These are phyloP conservation scores for Calocera viscosa DNA, from an alignment of 768 basidiomycete species.

Conservation along the genomic window DNA sequence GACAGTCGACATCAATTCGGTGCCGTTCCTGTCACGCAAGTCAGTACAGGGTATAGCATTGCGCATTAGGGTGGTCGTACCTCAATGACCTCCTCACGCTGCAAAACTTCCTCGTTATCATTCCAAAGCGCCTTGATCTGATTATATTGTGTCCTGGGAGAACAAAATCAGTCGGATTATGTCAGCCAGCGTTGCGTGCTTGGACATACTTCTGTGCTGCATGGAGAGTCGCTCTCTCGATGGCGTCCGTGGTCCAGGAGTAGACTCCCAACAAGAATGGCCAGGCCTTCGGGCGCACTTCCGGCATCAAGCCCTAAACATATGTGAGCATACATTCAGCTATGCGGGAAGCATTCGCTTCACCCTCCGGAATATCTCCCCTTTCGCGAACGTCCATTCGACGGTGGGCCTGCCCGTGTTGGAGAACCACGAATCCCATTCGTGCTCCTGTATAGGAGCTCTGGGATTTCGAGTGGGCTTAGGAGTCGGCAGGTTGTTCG, in stretches of 20 bases:
- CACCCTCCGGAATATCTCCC: slow-evolving; percentile 60
- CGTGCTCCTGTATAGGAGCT: slow-evolving; percentile 59
- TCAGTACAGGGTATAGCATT: background rate
- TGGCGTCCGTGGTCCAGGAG: slow-evolving; percentile 59
- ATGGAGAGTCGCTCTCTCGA: slow-evolving; percentile 51
- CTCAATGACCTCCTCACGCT: slow-evolving; percentile 67
- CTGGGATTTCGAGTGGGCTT: slow-evolving; percentile 68
- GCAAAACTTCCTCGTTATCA: slow-evolving; percentile 68
- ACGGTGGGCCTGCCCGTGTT: slow-evolving; percentile 54
- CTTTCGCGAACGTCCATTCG: slow-evolving; percentile 52
- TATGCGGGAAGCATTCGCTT: background rate
- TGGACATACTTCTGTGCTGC: slow-evolving; percentile 44
- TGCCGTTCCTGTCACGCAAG: slow-evolving; percentile 55
- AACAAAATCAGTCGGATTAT: background rate
- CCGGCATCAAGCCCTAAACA: slow-evolving; percentile 40
- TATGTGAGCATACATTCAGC: background rate
- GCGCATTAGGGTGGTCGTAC: slow-evolving; percentile 33
- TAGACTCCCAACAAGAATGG: slow-evolving; percentile 78
- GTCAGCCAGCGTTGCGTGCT: background rate
- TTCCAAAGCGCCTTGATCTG: slow-evolving; percentile 70
- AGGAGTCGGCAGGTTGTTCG: slow-evolving; percentile 64
- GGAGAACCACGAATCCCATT: slow-evolving; percentile 73
- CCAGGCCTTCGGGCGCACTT: slow-evolving; percentile 70
- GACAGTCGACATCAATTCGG: slow-evolving; percentile 91
- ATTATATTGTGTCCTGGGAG: slow-evolving; percentile 50